These are phyloP conservation scores for Lippia alba DNA, from an alignment of 305 asterid species.

Conservation along the genomic window DNA sequence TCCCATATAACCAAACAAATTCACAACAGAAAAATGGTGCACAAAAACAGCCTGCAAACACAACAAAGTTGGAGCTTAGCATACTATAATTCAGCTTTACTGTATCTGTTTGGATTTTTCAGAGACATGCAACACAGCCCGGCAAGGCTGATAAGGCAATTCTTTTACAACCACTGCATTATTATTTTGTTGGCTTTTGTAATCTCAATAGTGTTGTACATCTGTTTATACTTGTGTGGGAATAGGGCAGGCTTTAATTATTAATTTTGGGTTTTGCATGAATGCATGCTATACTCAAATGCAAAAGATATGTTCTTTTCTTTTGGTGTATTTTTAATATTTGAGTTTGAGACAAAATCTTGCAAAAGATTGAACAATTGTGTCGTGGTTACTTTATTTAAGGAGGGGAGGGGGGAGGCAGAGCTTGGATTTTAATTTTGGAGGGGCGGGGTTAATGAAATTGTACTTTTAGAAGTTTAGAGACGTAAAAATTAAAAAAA, in stretches of 20 bases:
- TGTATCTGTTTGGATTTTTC: conserved; percentile 33
- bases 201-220: conserved; percentile 40
- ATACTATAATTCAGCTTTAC: conserved; percentile 31
- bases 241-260: conserved; percentile 31
- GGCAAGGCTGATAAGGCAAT: conserved; percentile 28
- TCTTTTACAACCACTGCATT: conserved; percentile 40
- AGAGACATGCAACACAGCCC: conserved; percentile 19
- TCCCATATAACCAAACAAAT: conserved; percentile 26
- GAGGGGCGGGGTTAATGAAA: too few species aligned
- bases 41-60: conserved; percentile 37
- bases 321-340: neutral
- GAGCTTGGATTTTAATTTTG: too few species aligned
- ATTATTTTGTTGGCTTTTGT: conserved; percentile 38
- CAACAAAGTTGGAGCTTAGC: conserved; percentile 27
- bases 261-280: conserved; percentile 31
- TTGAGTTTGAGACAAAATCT: conserved; percentile 35
- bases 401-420: too few species aligned
- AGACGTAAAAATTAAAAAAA: too few species aligned
- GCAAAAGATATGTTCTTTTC: conserved; percentile 23
- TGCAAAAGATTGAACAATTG: conserved; percentile 20
- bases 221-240: conserved; percentile 32
- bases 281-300: conserved; percentile 38
- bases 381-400: too few species aligned
- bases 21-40: conserved; percentile 17
- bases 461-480: too few species aligned